Percentiles rank a stretch among this genome's conserved stretches.
These are phyloP conservation scores for Anisodus acutangulus DNA, from an alignment of 257 asterid genomes.

Conservation along the genomic window DNA sequence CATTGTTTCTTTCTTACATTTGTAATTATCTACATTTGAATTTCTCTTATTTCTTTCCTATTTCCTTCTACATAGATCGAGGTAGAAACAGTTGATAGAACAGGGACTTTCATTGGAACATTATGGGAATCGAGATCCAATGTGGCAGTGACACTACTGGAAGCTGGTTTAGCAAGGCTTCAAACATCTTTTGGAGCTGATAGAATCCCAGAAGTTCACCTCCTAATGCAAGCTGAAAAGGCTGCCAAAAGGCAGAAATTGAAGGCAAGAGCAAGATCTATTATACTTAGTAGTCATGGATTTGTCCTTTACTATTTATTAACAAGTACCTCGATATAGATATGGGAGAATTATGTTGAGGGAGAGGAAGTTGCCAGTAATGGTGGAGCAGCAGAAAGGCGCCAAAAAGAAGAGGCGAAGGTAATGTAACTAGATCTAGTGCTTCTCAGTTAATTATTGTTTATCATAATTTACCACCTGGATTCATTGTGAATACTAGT, in stretches of 20 bases:
- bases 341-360: conserved; percentile 76
- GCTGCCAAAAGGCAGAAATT: conserved; percentile 88
- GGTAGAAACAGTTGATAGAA: conserved; percentile 94
- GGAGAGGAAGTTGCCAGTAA: conserved; percentile 74
- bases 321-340: conserved; percentile 31
- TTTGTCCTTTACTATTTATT: conserved; percentile 13
- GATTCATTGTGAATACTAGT: not conserved
- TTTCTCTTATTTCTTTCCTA: conserved; percentile 24
- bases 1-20: not conserved
- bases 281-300: not conserved
- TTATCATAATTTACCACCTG: not conserved
- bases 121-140: conserved; percentile 86
- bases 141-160: conserved; percentile 74
- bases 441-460: not conserved
- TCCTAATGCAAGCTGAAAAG: conserved; percentile 86
- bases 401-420: conserved; percentile 80
- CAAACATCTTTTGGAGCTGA: conserved; percentile 83
- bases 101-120: conserved; percentile 95
- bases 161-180: conserved; percentile 95
- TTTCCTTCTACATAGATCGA: conserved; percentile 59
- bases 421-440: conserved; percentile 41
- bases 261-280: conserved; percentile 60
- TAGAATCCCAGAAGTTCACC: conserved; percentile 85
- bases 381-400: conserved; percentile 60
- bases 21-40: not conserved